A percentile compares a stretch with the other conserved stretches of the same genome.
phyloP scores from a whole-genome alignment of 768 basidiomycete genomes.

The Leccinum subtestaceum region DNA sequence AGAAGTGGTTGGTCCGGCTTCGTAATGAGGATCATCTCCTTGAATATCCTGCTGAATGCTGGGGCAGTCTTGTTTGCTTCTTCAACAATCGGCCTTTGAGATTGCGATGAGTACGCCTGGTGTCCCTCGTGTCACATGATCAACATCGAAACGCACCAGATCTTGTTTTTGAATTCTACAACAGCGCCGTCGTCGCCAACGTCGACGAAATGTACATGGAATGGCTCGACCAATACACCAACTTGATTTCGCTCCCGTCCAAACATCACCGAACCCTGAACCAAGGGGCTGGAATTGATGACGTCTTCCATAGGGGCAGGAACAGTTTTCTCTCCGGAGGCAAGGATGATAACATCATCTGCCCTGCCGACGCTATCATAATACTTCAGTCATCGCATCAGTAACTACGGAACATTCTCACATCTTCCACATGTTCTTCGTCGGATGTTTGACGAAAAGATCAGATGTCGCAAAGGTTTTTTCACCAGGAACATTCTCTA shows the following conservation, averaged over 20 bases:
- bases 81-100: constrained; percentile 35
- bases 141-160: constrained; percentile 20
- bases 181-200: constrained; percentile 5
- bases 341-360: constrained; percentile 34
- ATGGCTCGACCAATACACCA: constrained; percentile 33
- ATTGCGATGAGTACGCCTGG: background rate
- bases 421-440: constrained; percentile 44
- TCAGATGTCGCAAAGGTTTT: constrained; percentile 40
- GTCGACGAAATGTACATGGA: constrained; percentile 14
- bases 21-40: constrained; percentile 49
- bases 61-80: constrained; percentile 39
- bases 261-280: constrained; percentile 30
- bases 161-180: constrained; percentile 14
- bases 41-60: constrained; percentile 42
- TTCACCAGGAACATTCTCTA: constrained; percentile 36
- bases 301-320: constrained; percentile 32
- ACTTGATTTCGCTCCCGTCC: constrained; percentile 31
- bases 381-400: background rate
- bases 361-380: constrained; percentile 36
- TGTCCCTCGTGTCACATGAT: background rate
- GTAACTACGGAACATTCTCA: constrained; percentile 6
- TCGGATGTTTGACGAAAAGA: constrained; percentile 44
- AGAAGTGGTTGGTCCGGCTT: constrained; percentile 38
- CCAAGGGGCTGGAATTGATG: constrained; percentile 18
- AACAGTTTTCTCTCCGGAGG: constrained; percentile 33